Evolutionary conservation across 768 basidiomycete species (phyloP).

Genomic region (Trichaptum fuscoviolaceum): DNA sequence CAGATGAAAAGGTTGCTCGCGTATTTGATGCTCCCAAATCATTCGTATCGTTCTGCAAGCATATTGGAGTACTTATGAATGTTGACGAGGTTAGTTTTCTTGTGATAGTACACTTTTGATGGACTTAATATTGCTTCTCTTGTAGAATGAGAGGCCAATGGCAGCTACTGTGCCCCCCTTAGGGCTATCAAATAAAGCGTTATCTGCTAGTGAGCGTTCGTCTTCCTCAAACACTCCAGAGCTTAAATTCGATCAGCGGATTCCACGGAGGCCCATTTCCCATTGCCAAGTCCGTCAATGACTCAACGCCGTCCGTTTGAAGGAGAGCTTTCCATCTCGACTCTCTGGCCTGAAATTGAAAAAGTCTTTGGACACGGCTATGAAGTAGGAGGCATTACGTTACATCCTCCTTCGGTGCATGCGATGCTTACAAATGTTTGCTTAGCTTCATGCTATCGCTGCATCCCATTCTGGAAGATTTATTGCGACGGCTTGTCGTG

Average conservation of each 20-base stretch:
- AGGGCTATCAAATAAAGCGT: slow-evolving; percentile 90
- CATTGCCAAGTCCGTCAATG: background rate
- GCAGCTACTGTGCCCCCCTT: slow-evolving; percentile 91
- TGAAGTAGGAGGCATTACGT: slow-evolving; percentile 50
- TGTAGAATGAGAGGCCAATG: slow-evolving; percentile 52
- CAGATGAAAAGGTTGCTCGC: slow-evolving; percentile 93
- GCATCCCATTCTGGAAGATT: slow-evolving; percentile 64
- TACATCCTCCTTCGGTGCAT: background rate
- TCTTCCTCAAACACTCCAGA: background rate
- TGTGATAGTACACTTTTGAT: background rate
- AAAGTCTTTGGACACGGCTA: slow-evolving; percentile 98
- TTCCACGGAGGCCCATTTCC: background rate
- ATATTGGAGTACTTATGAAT: slow-evolving; percentile 39
- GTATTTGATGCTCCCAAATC: slow-evolving; percentile 87
- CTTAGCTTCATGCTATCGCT: slow-evolving; percentile 73
- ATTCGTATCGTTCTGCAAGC: slow-evolving; percentile 65
- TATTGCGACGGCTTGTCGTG: slow-evolving; percentile 88
- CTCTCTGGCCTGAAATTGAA: slow-evolving; percentile 95
- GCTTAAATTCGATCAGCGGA: background rate
- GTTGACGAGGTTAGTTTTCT: slow-evolving; percentile 43
- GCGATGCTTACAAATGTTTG: background rate
- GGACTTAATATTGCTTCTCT: background rate
- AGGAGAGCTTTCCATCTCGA: slow-evolving; percentile 80
- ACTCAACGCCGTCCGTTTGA: slow-evolving; percentile 64
- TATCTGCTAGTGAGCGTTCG: slow-evolving; percentile 52